Percentiles rank a stretch among this genome's conserved stretches.
These are phyloP conservation scores for Nakaseomyces delphensis DNA, from an alignment of 1,139 yeast genomes.

Conservation along the genomic window DNA sequence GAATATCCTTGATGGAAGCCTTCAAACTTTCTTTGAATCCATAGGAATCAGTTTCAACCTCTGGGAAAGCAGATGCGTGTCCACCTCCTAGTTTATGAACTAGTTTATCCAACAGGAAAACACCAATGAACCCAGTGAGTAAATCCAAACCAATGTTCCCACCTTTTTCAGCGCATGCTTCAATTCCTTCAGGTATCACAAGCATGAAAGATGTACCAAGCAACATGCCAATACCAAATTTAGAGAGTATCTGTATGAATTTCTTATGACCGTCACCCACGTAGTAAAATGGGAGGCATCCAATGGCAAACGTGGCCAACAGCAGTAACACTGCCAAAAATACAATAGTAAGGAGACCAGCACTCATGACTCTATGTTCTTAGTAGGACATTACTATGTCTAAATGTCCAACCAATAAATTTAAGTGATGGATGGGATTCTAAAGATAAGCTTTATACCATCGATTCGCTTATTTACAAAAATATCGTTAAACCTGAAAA, in stretches of 20 bases:
- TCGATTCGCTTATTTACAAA: too few species aligned
- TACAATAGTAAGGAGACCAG: constrained; percentile 13
- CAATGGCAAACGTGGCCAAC: constrained; percentile 30
- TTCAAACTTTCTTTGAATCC: neutral
- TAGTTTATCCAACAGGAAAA: constrained; percentile 25
- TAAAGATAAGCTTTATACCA: too few species aligned
- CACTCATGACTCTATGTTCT: neutral
- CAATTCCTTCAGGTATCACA: constrained; percentile 55
- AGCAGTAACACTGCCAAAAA: constrained; percentile 17
- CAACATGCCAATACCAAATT: constrained; percentile 49
- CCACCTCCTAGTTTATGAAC: constrained; percentile 10
- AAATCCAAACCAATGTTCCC: constrained; percentile 30
- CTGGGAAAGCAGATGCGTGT: constrained; percentile 4
- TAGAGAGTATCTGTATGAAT: constrained; percentile 31
- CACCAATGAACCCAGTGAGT: constrained; percentile 27
- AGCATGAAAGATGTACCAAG: constrained; percentile 48
- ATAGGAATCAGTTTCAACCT: constrained; percentile 6
- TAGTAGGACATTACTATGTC: too few species aligned
- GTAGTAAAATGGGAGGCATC: constrained; percentile 32
- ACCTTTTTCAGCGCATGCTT: constrained; percentile 33
- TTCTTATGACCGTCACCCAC: constrained; percentile 15
- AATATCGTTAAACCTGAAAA: too few species aligned
- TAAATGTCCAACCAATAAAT: too few species aligned
- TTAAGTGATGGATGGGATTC: too few species aligned
- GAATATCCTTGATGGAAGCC: constrained; percentile 15